Evolutionary conservation across 306 rosid genomes (phyloP).

Genomic region (Urtica urens): DNA sequence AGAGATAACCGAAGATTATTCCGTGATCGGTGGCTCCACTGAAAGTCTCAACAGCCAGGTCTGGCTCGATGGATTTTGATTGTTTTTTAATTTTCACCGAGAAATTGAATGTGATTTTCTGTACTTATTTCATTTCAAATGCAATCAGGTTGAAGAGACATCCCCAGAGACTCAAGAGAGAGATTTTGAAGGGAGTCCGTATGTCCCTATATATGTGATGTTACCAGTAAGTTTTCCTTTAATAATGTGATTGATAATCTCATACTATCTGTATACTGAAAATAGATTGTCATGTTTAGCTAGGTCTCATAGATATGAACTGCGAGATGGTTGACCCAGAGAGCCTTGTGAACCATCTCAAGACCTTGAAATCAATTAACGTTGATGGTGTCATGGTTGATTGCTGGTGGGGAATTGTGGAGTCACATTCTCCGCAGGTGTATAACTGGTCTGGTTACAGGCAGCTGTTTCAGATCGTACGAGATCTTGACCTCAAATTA

Average conservation of each 20-base stretch:
- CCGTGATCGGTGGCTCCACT: background rate
- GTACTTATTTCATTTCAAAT: background rate
- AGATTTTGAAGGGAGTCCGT: slow-evolving; percentile 58
- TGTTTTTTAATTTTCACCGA: background rate
- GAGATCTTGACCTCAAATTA: slow-evolving; percentile 56
- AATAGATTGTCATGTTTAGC: too few relatives aligned
- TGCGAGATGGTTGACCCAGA: slow-evolving; percentile 69
- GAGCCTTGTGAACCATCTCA: slow-evolving; percentile 47
- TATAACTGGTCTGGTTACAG: slow-evolving; percentile 80
- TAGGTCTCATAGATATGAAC: slow-evolving; percentile 57
- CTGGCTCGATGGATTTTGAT: background rate
- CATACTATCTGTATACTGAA: too few relatives aligned
- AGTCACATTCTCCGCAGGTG: slow-evolving; percentile 59
- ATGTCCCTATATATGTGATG: slow-evolving; percentile 75
- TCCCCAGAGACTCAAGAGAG: slow-evolving; percentile 37
- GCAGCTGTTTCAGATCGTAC: slow-evolving; percentile 70
- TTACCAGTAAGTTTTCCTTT: slow-evolving; percentile 51
- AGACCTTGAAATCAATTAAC: slow-evolving; percentile 45
- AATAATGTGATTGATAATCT: too few relatives aligned
- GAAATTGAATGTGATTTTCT: background rate
- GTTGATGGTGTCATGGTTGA: slow-evolving; percentile 81
- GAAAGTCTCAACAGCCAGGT: slow-evolving; percentile 17
- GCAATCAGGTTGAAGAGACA: slow-evolving; percentile 9
- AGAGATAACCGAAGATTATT: slow-evolving; percentile 9
- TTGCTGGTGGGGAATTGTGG: slow-evolving; percentile 95